phyloP scores from a whole-genome alignment of 441 rosid species.

The Syzygium syzygioides region DNA sequence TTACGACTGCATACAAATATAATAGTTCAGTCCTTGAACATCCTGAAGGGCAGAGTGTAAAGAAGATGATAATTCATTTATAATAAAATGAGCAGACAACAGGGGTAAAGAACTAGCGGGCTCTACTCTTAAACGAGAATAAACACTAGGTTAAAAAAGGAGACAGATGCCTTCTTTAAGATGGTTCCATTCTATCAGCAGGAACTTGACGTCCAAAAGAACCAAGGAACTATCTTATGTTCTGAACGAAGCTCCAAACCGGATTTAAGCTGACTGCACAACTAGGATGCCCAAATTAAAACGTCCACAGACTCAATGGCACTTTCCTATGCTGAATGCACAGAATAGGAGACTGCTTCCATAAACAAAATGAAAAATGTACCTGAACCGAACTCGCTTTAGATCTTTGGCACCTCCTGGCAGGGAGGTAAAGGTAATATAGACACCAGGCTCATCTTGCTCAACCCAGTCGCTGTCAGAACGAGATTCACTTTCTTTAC shows the following conservation, averaged over 20 bases:
- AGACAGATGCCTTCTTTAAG: not conserved
- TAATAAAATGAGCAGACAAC: not conserved
- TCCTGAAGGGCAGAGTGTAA: not conserved
- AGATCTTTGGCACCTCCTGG: slow-evolving; percentile 88
- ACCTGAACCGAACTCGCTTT: slow-evolving; percentile 97
- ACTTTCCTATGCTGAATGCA: not conserved
- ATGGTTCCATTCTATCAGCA: not conserved
- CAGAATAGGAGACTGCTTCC: not conserved
- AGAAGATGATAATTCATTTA: not conserved
- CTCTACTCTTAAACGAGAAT: not conserved
- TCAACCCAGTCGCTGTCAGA: slow-evolving; percentile 85
- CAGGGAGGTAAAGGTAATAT: slow-evolving; percentile 76
- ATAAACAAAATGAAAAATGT: not conserved
- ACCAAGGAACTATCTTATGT: not conserved
- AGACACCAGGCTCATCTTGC: slow-evolving; percentile 95
- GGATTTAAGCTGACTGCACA: not conserved
- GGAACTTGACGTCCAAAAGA: not conserved
- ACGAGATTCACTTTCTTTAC: slow-evolving; percentile 54
- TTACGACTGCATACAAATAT: slow-evolving; percentile 51
- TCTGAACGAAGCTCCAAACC: not conserved
- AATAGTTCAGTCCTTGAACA: not conserved
- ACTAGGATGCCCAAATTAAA: not conserved
- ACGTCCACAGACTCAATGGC: not conserved
- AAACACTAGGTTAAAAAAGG: not conserved
- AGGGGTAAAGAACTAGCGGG: not conserved